These are phyloP conservation scores for Tagetes patula DNA, from an alignment of 129 eudicot genomes.

Conservation along the genomic window DNA sequence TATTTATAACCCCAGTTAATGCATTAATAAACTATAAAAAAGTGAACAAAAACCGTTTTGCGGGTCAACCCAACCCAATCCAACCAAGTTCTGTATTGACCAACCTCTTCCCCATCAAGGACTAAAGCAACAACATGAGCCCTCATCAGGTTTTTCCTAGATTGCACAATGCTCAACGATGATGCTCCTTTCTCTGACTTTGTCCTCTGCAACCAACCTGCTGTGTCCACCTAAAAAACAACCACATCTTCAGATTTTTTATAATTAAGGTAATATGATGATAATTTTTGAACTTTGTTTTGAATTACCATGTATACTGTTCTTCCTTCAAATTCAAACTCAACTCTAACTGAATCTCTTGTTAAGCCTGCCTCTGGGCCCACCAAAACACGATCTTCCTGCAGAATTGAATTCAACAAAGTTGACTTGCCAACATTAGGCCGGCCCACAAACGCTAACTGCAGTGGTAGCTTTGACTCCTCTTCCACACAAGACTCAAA, in stretches of 20 bases:
- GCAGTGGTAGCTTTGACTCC: constrained; percentile 72
- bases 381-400: constrained; percentile 92
- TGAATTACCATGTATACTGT: constrained; percentile 56
- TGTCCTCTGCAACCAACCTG: constrained; percentile 96
- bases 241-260: background rate
- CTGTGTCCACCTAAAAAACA: constrained; percentile 86
- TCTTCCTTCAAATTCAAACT: constrained; percentile 71
- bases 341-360: constrained; percentile 83
- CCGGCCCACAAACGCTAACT: constrained; percentile 88
- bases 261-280: background rate
- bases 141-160: constrained; percentile 89
- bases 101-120: constrained; percentile 92
- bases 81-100: constrained; percentile 3
- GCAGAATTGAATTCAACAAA: constrained; percentile 73
- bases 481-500: constrained; percentile 44
- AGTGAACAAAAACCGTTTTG: background rate
- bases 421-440: constrained; percentile 98
- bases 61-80: background rate
- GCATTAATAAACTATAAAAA: background rate
- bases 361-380: constrained; percentile 99
- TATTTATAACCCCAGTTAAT: background rate
- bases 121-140: constrained; percentile 95
- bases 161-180: constrained; percentile 87
- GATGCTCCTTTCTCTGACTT: constrained; percentile 85
- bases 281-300: background rate